Conservation (phyloP, 352 stramenopile species). For the Phytophthora boehmeriae region DNA sequence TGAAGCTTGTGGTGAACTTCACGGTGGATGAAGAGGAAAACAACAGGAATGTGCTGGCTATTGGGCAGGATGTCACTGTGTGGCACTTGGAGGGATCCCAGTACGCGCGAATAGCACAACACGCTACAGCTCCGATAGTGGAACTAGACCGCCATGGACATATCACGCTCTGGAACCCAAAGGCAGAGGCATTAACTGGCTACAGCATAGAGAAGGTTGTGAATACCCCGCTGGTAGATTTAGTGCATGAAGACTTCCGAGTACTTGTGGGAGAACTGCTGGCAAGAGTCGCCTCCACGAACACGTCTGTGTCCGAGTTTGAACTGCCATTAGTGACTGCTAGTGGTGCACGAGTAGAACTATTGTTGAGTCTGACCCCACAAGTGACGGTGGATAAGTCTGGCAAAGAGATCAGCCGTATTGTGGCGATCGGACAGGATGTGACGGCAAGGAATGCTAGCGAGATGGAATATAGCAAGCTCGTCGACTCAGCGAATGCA, state of each 20-base stretch:
- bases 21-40: conserved; percentile 52
- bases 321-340: conserved; percentile 59
- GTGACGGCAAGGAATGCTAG: conserved; percentile 66
- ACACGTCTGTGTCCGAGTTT: conserved; percentile 54
- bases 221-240: conserved; percentile 44
- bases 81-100: conserved; percentile 50
- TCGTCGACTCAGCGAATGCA: conserved; percentile 80
- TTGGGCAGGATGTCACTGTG: conserved; percentile 63
- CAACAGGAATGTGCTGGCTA: conserved; percentile 32
- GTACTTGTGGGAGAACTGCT: conserved; percentile 51
- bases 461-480: conserved; percentile 72
- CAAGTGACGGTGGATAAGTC: conserved; percentile 45
- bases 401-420: conserved; percentile 35
- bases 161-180: conserved; percentile 76
- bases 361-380: conserved; percentile 61
- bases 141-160: conserved; percentile 70
- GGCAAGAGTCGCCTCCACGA: conserved; percentile 47
- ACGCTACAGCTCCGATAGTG: conserved; percentile 79
- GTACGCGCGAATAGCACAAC: conserved; percentile 69
- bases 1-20: conserved; percentile 68
- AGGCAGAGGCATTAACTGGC: conserved; percentile 65
- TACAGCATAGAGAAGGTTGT: conserved; percentile 57
- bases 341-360: conserved; percentile 51
- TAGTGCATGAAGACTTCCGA: conserved; percentile 56
- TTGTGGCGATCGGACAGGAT: conserved; percentile 78